Evolutionary conservation across 129 eudicot species (phyloP).

Genomic region (Scalesia atractyloides): DNA sequence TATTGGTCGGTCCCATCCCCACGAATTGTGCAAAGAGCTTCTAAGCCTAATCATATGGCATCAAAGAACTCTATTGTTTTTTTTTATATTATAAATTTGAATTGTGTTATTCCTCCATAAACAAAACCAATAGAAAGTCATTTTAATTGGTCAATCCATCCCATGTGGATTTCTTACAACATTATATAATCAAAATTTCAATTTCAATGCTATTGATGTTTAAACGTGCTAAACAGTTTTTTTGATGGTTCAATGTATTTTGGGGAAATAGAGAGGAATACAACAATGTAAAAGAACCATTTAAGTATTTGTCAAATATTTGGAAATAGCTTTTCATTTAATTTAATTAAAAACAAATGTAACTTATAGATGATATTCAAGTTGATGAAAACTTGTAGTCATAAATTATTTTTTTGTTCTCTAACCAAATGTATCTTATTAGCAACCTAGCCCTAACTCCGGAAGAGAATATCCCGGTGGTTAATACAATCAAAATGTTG

Average conservation of each 20-base stretch:
- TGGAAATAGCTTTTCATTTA: not conserved
- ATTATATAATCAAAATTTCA: not conserved
- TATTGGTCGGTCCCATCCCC: slow-evolving; percentile 24
- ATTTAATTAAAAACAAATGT: not conserved
- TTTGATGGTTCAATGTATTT: slow-evolving; percentile 26
- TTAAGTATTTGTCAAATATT: not conserved
- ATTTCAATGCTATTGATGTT: not conserved
- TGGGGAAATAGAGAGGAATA: not conserved
- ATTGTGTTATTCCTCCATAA: slow-evolving; percentile 15
- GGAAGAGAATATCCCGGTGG: no score
- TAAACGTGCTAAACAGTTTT: slow-evolving; percentile 23
- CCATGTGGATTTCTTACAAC: slow-evolving; percentile 18
- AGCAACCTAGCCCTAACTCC: not conserved
- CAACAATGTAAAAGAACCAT: not conserved
- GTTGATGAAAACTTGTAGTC: not conserved
- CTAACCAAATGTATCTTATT: no score
- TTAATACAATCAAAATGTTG: no score
- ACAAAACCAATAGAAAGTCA: not conserved
- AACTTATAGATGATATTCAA: no score
- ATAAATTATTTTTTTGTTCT: not conserved
- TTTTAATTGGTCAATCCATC: not conserved
- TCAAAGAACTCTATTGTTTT: slow-evolving; percentile 5
- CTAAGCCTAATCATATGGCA: slow-evolving; percentile 20
- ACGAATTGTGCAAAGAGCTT: slow-evolving; percentile 18
- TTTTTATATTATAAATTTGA: slow-evolving; percentile 8